phyloP scores from a whole-genome alignment of 1,284 basidiomycete genomes.

The Somion occarium region DNA sequence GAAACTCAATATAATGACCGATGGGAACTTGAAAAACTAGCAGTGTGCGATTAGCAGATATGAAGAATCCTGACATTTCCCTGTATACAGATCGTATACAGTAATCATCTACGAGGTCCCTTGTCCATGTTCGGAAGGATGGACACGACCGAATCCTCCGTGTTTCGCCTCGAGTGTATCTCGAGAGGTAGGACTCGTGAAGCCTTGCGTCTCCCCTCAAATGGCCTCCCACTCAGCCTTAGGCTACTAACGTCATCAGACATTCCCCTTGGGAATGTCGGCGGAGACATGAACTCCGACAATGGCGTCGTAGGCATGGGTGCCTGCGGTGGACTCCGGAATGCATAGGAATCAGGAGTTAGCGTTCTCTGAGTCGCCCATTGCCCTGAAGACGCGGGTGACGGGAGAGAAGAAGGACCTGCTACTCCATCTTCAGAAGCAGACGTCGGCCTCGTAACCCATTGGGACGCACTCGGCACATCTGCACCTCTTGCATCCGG shows the following conservation, averaged over 20 bases:
- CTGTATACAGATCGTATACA: too few relatives aligned
- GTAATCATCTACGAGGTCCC: not conserved
- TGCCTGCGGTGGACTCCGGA: not conserved
- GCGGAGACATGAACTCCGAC: not conserved
- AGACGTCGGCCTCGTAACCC: too few relatives aligned
- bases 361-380: not conserved
- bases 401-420: not conserved
- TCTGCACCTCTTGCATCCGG: not conserved
- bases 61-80: not conserved
- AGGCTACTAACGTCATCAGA: not conserved
- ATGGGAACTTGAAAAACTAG: too few relatives aligned
- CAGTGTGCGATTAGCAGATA: too few relatives aligned
- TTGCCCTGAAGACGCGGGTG: not conserved
- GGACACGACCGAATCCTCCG: not conserved
- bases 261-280: not conserved
- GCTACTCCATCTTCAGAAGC: not conserved
- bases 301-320: slow-evolving; percentile 1
- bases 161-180: not conserved
- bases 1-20: too few relatives aligned
- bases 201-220: not conserved
- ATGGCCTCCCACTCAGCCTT: not conserved
- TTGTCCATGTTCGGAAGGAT: not conserved
- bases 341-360: not conserved
- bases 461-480: not conserved
- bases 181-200: not conserved